Base-by-base conservation (phyloP, 164 flowering plant species). In the Platanus orientalis region DNA sequence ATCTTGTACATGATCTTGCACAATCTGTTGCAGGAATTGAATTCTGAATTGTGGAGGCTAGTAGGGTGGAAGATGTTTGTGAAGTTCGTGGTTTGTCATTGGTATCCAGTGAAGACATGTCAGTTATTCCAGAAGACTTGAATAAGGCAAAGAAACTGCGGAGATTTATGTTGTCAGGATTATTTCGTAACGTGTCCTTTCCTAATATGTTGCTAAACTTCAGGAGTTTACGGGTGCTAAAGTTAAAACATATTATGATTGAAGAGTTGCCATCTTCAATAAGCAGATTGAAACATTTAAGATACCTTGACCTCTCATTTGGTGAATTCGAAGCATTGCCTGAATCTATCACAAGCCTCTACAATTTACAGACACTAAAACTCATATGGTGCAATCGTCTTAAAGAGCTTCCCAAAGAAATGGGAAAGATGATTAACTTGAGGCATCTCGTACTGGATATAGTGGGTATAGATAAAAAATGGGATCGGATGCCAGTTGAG, bases 1-100 rank as follows among this genome's bases (percentile, higher is more conserved):
- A 52, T 32, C 51, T 51, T 28, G 27, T 66, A 13, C 69, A 59
- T 39, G 57, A 52, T 27, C 48, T 66, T 7, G 63, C 63, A 26
- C 49, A 12, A 40, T 34, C 14, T 26, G 28, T 66, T n/a, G 11
- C 24, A 0, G 29, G 12, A 6, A n/a, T 14, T 6, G 54, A 55
- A 4, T 64, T 17, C 34, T 26, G 12, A n/a, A 21, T 14, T 40
- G 21, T 24, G 20, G 25, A 20, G n/a, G 47, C 21, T 20, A 30
- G 29, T n/a, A 32, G 30, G 19, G 12, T 48, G 10, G 24, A 45
- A 1, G 49, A 45, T 0, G 16, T 16, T 16, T 16, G 19, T 16
- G 20, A 16, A 45, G 20, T 19, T 45, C 20, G 20, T 16, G n/a
- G 20, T 45, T 45, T 45, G 49, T 45, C 49, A 45, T 2, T 16